Conservation (phyloP, 148 eudicot genomes). For the Chenopodium quinoa region DNA sequence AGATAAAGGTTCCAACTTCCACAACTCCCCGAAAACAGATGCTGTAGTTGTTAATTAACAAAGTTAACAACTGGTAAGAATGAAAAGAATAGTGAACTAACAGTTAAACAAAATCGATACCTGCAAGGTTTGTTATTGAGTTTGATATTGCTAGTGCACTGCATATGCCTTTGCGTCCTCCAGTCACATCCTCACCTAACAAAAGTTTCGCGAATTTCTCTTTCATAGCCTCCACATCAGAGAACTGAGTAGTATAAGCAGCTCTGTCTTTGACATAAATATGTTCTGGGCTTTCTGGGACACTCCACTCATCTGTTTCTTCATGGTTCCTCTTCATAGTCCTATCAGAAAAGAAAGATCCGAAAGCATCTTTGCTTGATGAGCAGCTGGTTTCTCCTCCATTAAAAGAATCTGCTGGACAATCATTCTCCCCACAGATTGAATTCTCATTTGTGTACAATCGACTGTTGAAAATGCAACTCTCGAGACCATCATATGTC, state of each 20-base stretch:
- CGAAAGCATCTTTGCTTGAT: slow-evolving; percentile 63
- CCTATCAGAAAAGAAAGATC: slow-evolving; percentile 64
- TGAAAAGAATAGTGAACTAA: background rate
- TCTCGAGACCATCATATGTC: slow-evolving; percentile 89
- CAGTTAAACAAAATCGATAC: slow-evolving; percentile 28
- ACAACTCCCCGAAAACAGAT: slow-evolving; percentile 89
- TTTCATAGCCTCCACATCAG: slow-evolving; percentile 73
- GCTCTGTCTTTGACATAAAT: slow-evolving; percentile 42
- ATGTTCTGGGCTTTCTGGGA: slow-evolving; percentile 46
- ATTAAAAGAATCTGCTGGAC: slow-evolving; percentile 45
- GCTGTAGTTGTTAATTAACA: slow-evolving; percentile 41
- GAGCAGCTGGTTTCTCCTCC: slow-evolving; percentile 76
- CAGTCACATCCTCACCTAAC: slow-evolving; percentile 89
- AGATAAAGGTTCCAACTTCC: slow-evolving; percentile 89
- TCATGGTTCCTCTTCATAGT: slow-evolving; percentile 46
- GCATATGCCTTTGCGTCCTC: slow-evolving; percentile 66
- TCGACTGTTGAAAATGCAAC: slow-evolving; percentile 60
- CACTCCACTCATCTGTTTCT: slow-evolving; percentile 53
- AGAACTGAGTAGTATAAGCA: slow-evolving; percentile 32
- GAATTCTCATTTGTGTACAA: slow-evolving; percentile 46
- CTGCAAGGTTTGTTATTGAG: slow-evolving; percentile 76
- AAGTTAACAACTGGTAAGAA: too few species aligned
- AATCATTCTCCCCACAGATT: slow-evolving; percentile 46
- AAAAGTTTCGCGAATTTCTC: slow-evolving; percentile 78
- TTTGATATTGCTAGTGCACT: slow-evolving; percentile 79